Base-by-base conservation (phyloP, 495 filamentous ascomycete genomes). In the Oidiodendron maius region DNA sequence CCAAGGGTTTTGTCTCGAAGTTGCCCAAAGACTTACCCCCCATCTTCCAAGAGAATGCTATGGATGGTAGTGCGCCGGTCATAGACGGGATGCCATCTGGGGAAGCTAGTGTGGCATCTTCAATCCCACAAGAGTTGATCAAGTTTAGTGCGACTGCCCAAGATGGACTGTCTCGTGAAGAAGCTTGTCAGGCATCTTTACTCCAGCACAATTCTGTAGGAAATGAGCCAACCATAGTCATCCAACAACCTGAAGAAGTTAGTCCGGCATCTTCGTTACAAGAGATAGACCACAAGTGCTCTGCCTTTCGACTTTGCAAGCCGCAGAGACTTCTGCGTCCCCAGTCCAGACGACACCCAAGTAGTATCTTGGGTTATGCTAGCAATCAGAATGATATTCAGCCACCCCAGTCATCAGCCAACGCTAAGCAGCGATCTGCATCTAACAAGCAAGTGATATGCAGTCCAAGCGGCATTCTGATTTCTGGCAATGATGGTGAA, bases 271-370 rank as follows among this genome's bases (percentile, higher is more conserved):
- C 35, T 37, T 17, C n/a, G 4, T 4, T 37, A 5, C 38, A 40
- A 20, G 5, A 15, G 15, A 40, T 21, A 20, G 26, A 17, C 20
- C 17, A 37, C 10, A 17, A 10, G 8, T 36, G 20, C 13, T 28
- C 41, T 15, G 40, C 46, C 8, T 40, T 49, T 21, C 46, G 34
- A 47, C 32, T 24, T 11, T 37, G 15, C 16, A 36, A 30, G 16
- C 12, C 28, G 5, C 30, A 22, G 35, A 38, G 12, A 5, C 26
- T 30, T 12, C 12, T 30, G 26, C 26, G 26, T 30, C 12, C 26
- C 26, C 5, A 12, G 5, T 30, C 26, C 26, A 12, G 26, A n/a
- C 35, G 35, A 38, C 35, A 18, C 35, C 17, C 35, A 38, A 38
- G 35, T 22, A 21, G 38, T 40, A 21, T 5, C 38, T 40, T 38